phyloP scores from a whole-genome alignment of 108 stramenopile genomes.

The Fragilariopsis cylindrus region DNA sequence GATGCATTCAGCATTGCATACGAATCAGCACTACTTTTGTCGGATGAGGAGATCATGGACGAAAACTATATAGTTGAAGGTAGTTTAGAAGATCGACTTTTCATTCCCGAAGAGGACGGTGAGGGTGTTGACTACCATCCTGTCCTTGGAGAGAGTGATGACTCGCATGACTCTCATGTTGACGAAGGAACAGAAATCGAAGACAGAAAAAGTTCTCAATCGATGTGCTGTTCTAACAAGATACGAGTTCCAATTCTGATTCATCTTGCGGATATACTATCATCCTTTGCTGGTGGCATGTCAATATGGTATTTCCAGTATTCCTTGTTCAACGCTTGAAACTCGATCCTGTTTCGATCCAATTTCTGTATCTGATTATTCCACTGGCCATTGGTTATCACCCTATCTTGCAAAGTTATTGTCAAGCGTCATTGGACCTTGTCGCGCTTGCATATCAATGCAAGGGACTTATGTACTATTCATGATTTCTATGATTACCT shows the following conservation, averaged over 20 bases:
- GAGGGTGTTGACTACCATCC: background rate
- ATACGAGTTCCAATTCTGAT: conserved; percentile 15
- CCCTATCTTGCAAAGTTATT: background rate
- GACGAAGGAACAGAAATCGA: background rate
- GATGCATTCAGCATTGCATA: background rate
- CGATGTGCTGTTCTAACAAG: background rate
- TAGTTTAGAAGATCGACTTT: background rate
- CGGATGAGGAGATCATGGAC: background rate
- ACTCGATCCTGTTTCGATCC: background rate
- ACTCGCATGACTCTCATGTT: background rate
- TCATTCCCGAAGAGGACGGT: background rate
- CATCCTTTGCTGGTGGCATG: conserved; percentile 21
- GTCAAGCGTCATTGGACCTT: background rate
- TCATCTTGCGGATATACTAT: conserved; percentile 13
- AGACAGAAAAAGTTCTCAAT: background rate
- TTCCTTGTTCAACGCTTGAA: background rate
- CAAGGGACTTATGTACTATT: background rate
- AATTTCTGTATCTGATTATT: background rate
- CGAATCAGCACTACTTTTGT: background rate
- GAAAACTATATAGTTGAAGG: conserved; percentile 7
- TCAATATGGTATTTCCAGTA: conserved; percentile 12
- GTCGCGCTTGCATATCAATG: background rate
- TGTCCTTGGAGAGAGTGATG: background rate
- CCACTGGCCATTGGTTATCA: conserved; percentile 4
- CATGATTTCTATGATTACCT: conserved; percentile 1